Evolutionary conservation across 2,329 filamentous ascomycete genomes (phyloP), one percentile per base, ranked within the genome.

Genomic region (Penicillium rolfsii): DNA sequence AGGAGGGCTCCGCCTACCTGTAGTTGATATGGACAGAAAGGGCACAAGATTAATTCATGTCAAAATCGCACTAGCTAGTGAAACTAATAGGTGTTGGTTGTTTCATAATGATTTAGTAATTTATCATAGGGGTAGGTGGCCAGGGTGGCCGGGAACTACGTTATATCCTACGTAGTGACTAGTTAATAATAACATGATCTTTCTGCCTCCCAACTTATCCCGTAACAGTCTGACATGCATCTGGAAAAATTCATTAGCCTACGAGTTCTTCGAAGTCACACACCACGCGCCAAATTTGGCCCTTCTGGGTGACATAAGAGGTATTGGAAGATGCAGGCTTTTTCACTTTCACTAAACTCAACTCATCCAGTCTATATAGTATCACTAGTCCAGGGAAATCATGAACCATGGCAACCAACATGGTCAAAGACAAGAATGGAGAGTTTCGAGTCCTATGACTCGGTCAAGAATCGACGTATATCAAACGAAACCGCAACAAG

Each of bases 301-400:
- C 0, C 77, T 88, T 0, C 76, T 87, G 0, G 85, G 85, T 24
- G 84, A 87, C 64, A 83, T 87, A 54, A 85, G 84, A 22, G 49
- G 79, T 80, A 58, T 62, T 74, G 8, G 76, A 81, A 60, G 76
- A 81, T 45, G 67, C 76, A 14, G 77, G 80, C 0, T 80, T 80
- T 63, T 73, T 81, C 36, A 56, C 36, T 1, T 87, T 87, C 64
- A 70, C 87, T 9, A 69, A 12, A 66, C 64, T 2, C 84, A 86
- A 64, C 78, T 87, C 2, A 35, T 41, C 1, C 72, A 79, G 6
- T 87, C 64, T 69, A 74, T 5, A 69, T 75, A 1, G 81, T 87
- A 1, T 78, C 87, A 43, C 77, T 85, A 33, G 75, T 87, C 0
- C 70, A 81, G 0, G 84, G 85, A 0, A 87, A 87, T 64, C 84